phyloP scores from a whole-genome alignment of 768 basidiomycete species.

The Suillus decipiens region DNA sequence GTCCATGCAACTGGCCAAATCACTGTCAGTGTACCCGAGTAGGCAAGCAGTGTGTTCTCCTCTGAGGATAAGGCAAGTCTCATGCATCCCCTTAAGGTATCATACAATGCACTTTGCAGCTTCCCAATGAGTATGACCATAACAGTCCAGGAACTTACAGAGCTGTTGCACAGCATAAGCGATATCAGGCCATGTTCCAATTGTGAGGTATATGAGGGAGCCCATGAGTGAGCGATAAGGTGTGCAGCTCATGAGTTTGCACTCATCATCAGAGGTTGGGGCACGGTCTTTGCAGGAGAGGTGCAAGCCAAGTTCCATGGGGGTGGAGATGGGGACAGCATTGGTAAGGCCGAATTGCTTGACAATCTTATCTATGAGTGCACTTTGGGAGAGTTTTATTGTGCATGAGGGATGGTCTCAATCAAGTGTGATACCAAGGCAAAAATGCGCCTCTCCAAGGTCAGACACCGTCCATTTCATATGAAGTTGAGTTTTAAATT shows the following conservation, averaged over 20 bases:
- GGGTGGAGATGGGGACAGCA: conserved; percentile 22
- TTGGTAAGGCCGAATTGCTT: conserved; percentile 25
- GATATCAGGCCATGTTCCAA: too few species aligned
- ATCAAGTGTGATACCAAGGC: too few species aligned
- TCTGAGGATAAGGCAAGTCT: conserved; percentile 1
- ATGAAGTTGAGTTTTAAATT: too few species aligned
- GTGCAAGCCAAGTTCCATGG: conserved; percentile 17
- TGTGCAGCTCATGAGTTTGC: background rate
- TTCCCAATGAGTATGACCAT: too few species aligned
- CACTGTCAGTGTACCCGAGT: conserved; percentile 26
- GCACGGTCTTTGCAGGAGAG: conserved; percentile 1
- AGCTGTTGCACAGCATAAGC: too few species aligned
- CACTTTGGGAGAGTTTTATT: conserved; percentile 20
- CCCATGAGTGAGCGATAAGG: conserved; percentile 12
- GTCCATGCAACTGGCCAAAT: conserved; percentile 22
- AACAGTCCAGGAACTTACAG: too few species aligned
- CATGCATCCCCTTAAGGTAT: background rate
- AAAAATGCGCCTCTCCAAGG: too few species aligned
- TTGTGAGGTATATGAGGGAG: conserved; percentile 27
- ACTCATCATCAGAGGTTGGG: background rate
- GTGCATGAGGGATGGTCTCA: conserved; percentile 12
- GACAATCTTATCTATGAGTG: conserved; percentile 24
- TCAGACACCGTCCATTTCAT: too few species aligned
- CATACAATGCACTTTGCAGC: background rate
- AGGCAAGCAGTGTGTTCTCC: conserved; percentile 14